Evolutionary conservation across 1,139 yeast species (phyloP).

Genomic region (Lodderomyces parapsilosis): DNA sequence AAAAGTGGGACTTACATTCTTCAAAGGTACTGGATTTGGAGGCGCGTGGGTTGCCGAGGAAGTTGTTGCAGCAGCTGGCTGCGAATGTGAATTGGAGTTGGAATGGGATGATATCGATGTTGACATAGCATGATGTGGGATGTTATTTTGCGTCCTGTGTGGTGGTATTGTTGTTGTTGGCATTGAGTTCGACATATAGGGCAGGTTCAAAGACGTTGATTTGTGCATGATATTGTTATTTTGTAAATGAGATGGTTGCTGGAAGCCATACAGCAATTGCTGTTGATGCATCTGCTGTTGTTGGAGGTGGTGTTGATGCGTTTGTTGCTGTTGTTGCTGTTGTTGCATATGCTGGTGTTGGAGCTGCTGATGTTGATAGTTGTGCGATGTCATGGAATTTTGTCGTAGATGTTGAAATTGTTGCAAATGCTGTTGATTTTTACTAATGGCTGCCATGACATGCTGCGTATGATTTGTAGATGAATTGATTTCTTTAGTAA

Average conservation of each 20-base stretch:
- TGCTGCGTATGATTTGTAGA: slow-evolving; percentile 14
- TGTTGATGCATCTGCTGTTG: slow-evolving; percentile 4
- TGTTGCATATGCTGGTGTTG: slow-evolving; percentile 6
- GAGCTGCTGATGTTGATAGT: slow-evolving; percentile 6
- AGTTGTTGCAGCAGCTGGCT: not conserved
- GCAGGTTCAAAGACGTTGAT: not conserved
- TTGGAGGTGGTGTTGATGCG: slow-evolving; percentile 6
- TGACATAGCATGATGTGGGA: not conserved
- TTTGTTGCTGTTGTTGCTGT: slow-evolving; percentile 2
- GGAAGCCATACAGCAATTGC: slow-evolving; percentile 1
- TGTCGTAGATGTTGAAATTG: slow-evolving; percentile 9
- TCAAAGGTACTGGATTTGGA: slow-evolving; percentile 15
- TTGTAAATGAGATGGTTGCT: not conserved
- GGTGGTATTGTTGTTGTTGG: not conserved
- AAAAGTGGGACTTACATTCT: slow-evolving; percentile 46
- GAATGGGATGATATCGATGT: not conserved
- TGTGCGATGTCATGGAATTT: slow-evolving; percentile 4
- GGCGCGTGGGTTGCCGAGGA: not conserved
- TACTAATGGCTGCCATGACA: slow-evolving; percentile 18
- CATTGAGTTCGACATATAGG: not conserved
- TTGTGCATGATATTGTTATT: not conserved
- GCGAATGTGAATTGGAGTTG: not conserved
- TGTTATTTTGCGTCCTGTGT: not conserved
- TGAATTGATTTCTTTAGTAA: slow-evolving; percentile 42
- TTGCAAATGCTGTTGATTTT: slow-evolving; percentile 3